phyloP scores from a whole-genome alignment of 768 basidiomycete genomes.

The Hydnomerulius pinastri region DNA sequence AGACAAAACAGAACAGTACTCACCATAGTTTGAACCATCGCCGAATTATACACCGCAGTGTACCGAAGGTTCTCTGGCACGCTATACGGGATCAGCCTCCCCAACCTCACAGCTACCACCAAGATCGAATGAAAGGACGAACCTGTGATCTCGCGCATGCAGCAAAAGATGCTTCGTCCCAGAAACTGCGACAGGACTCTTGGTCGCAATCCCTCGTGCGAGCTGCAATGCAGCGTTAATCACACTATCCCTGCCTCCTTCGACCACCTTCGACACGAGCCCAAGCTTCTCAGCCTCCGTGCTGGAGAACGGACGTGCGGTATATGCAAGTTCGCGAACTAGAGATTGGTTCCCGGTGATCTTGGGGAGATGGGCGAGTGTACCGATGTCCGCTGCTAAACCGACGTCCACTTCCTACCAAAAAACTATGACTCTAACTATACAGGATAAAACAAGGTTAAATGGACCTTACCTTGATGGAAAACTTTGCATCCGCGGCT shows the following conservation, averaged over 20 bases:
- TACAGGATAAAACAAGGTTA: too few relatives aligned
- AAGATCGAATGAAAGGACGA: background rate
- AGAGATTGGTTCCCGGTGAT: constrained; percentile 74
- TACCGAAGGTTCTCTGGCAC: constrained; percentile 54
- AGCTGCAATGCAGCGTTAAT: constrained; percentile 63
- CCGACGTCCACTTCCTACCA: constrained; percentile 83
- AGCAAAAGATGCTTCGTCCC: constrained; percentile 78
- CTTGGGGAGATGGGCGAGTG: constrained; percentile 80
- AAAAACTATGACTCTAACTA: too few relatives aligned
- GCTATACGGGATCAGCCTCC: constrained; percentile 13
- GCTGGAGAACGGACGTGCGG: constrained; percentile 69
- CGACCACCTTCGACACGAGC: constrained; percentile 70
- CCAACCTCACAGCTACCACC: background rate
- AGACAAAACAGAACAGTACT: constrained; percentile 10
- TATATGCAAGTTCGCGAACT: constrained; percentile 74
- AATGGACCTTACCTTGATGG: constrained; percentile 69
- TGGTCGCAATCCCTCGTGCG: constrained; percentile 64
- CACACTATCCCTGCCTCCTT: constrained; percentile 68
- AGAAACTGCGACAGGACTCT: constrained; percentile 77
- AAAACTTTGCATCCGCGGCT: constrained; percentile 59
- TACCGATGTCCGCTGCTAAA: constrained; percentile 86
- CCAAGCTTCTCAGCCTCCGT: constrained; percentile 69
- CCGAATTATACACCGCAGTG: constrained; percentile 57
- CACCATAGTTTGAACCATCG: constrained; percentile 52
- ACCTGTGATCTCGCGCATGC: constrained; percentile 82